phyloP scores from a whole-genome alignment of 768 basidiomycete species.

The Dentipellis sp. region DNA sequence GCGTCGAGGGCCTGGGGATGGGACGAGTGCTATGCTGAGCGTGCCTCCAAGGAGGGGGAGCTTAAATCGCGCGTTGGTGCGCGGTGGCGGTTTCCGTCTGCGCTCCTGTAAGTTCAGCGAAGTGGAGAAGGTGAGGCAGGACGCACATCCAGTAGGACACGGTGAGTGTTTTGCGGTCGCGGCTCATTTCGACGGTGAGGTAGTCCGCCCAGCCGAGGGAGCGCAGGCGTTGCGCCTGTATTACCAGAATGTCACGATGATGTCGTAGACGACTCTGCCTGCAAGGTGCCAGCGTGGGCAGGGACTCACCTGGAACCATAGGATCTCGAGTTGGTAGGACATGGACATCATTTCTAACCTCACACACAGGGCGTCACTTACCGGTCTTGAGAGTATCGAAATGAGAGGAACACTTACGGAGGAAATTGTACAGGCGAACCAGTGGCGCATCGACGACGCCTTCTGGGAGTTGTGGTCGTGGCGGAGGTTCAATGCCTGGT shows the following conservation, averaged over 20 bases:
- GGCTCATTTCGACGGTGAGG: constrained; percentile 59
- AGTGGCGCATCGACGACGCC: constrained; percentile 74
- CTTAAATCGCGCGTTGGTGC: constrained; percentile 30
- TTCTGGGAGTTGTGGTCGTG: constrained; percentile 43
- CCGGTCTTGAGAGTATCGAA: neutral
- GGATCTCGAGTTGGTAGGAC: constrained; percentile 85
- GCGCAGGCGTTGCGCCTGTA: constrained; percentile 62
- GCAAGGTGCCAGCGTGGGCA: neutral
- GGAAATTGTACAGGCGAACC: constrained; percentile 77
- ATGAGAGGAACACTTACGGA: constrained; percentile 49
- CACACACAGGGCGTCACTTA: constrained; percentile 3
- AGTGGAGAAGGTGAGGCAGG: neutral
- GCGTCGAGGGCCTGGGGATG: constrained; percentile 42
- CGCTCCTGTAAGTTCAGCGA: constrained; percentile 12
- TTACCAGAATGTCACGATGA: neutral
- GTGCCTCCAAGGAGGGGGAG: constrained; percentile 62
- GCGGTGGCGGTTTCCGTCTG: constrained; percentile 28
- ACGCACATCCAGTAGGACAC: constrained; percentile 85
- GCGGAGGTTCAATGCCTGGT: constrained; percentile 29
- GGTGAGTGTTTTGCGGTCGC: constrained; percentile 56
- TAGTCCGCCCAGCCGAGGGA: constrained; percentile 83
- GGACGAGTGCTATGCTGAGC: constrained; percentile 62
- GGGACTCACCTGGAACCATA: constrained; percentile 60
- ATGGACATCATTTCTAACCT: constrained; percentile 78
- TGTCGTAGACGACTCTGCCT: neutral